phyloP scores from a whole-genome alignment of 192 early-diverging fungal genomes.

The Gamsiella multidivaricata region DNA sequence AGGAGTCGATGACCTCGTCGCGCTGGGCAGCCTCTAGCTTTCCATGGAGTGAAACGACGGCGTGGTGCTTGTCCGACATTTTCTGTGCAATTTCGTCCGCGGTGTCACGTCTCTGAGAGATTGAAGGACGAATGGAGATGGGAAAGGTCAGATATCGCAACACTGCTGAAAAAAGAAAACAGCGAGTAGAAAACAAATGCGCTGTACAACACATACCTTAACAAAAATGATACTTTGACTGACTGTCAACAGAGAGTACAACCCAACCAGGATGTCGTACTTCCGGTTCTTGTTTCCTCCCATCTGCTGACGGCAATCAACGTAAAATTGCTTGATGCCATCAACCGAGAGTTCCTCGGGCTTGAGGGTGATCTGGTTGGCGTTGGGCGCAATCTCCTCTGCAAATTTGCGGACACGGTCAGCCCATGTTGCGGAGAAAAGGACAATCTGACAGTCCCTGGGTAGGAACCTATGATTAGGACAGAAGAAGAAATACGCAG shows the following conservation, averaged over 20 bases:
- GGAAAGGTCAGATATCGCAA: not conserved
- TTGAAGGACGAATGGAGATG: not conserved
- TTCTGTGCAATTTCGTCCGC: slow-evolving; percentile 81
- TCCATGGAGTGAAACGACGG: slow-evolving; percentile 88
- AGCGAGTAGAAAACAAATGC: not conserved
- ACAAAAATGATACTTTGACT: slow-evolving; percentile 98
- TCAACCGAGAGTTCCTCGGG: slow-evolving; percentile 93
- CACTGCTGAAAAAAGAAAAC: not conserved
- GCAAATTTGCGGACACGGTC: slow-evolving; percentile 82
- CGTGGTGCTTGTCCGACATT: slow-evolving; percentile 87
- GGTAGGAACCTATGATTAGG: slow-evolving; percentile 77
- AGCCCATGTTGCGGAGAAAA: slow-evolving; percentile 97
- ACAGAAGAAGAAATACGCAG: too few species aligned
- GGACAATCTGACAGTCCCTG: slow-evolving; percentile 80
- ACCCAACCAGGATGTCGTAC: slow-evolving; percentile 73
- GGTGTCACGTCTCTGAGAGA: slow-evolving; percentile 73
- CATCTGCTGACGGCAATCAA: slow-evolving; percentile 82
- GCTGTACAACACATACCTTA: slow-evolving; percentile 61
- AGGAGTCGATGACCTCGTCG: slow-evolving; percentile 92
- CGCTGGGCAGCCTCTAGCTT: slow-evolving; percentile 78
- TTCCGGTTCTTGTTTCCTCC: slow-evolving; percentile 72
- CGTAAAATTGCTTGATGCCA: slow-evolving; percentile 96
- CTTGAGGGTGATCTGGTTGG: slow-evolving; percentile 88
- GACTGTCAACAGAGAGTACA: slow-evolving; percentile 88
- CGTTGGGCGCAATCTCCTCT: slow-evolving; percentile 80